phyloP scores from a whole-genome alignment of 2,329 filamentous ascomycete genomes.

The Stagonosporopsis rhizophila region DNA sequence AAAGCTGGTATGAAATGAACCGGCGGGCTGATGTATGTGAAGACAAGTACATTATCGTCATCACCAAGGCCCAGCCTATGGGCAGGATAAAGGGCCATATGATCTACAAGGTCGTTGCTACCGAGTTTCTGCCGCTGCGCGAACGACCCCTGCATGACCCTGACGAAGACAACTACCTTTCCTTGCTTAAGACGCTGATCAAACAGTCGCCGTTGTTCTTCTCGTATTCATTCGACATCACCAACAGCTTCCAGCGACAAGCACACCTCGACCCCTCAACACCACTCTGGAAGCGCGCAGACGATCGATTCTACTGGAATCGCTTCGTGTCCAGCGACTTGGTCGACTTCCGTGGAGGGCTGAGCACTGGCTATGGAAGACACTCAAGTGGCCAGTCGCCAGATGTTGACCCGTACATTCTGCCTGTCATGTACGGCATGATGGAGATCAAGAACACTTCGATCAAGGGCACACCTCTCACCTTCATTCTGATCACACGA shows the following conservation, averaged over 20 bases:
- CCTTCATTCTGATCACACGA: constrained; percentile 85
- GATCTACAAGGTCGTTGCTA: constrained; percentile 90
- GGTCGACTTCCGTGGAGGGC: constrained; percentile 80
- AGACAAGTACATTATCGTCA: constrained; percentile 96
- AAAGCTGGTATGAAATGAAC: constrained; percentile 1
- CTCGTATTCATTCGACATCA: constrained; percentile 95
- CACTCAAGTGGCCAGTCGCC: constrained; percentile 74
- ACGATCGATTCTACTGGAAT: constrained; percentile 99
- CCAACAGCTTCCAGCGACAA: constrained; percentile 95
- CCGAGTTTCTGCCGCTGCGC: constrained; percentile 91
- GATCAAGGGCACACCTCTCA: constrained; percentile 84
- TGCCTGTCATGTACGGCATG: constrained; percentile 97
- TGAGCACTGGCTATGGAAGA: constrained; percentile 58
- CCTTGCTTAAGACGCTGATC: constrained; percentile 80
- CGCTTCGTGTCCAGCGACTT: constrained; percentile 88
- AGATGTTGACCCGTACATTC: constrained; percentile 85
- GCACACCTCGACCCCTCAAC: constrained; percentile 73
- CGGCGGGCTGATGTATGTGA: constrained; percentile 27
- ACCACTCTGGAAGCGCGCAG: constrained; percentile 89
- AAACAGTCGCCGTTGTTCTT: constrained; percentile 94
- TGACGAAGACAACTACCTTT: constrained; percentile 91
- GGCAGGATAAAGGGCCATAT: constrained; percentile 93
- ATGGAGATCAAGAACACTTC: constrained; percentile 86
- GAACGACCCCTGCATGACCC: constrained; percentile 89
- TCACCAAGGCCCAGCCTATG: constrained; percentile 91